A percentile compares a stretch with the other conserved stretches of the same genome.
phyloP scores from a whole-genome alignment of 306 rosid species.

The Sicyos baderoa region DNA sequence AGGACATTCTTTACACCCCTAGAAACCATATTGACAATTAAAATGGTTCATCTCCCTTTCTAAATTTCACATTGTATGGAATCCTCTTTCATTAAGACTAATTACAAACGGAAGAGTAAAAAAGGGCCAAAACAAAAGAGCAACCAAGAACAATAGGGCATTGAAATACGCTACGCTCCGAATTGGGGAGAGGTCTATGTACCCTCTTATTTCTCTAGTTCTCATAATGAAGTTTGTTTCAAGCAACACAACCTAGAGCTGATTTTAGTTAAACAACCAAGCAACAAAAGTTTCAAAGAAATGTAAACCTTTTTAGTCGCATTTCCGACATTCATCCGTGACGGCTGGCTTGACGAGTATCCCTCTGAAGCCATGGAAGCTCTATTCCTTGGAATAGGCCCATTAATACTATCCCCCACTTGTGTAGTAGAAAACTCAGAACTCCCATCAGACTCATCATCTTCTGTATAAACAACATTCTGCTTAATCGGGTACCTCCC shows the following conservation, averaged over 20 bases:
- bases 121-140: neutral
- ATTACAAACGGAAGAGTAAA: neutral
- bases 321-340: slow-evolving; percentile 44
- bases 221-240: neutral
- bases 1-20: neutral
- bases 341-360: slow-evolving; percentile 62
- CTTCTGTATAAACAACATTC: slow-evolving; percentile 62
- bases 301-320: slow-evolving; percentile 47
- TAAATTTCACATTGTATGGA: neutral
- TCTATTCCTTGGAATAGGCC: slow-evolving; percentile 39
- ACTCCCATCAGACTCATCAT: slow-evolving; percentile 74
- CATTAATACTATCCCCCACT: slow-evolving; percentile 71
- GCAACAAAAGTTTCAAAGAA: slow-evolving; percentile 14
- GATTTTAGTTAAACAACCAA: too few species aligned
- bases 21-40: neutral
- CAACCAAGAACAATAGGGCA: neutral
- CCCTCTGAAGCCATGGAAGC: slow-evolving; percentile 57
- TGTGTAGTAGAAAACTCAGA: slow-evolving; percentile 83
- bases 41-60: neutral
- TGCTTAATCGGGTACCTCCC: slow-evolving; percentile 39
- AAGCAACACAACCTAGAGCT: neutral
- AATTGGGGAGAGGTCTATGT: neutral
- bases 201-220: neutral
- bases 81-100: neutral
- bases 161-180: neutral